Evolutionary conservation across 805 yeast genomes (phyloP), one percentile per base, ranked within the genome.

Genomic region (Candida ponderosae): DNA sequence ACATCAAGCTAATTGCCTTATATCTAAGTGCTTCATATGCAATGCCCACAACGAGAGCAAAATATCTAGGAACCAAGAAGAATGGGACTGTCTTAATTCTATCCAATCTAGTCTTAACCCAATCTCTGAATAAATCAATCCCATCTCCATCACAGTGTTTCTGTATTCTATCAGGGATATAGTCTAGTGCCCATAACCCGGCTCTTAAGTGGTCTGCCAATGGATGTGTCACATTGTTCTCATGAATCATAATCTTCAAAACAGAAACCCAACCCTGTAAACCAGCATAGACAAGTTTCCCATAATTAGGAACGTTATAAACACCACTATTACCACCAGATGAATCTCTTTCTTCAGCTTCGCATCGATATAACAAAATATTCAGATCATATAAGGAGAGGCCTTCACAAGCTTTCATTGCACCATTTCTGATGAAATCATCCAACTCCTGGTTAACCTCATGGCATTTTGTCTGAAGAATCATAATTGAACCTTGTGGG

Each of bases 171-270:
- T 70, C 61, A 2, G 75, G 70, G 17, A 81, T 65, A 55, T 76
- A 84, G 51, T 87, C 96, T 27, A 88, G 63, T 0, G 97, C 94
- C 98, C 98, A 90, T 29, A 66, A 58, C 1, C 97, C 97, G 15
- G 70, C 67, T 48, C 97, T 69, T 43, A 90, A 64, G 56, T 90
- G 93, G 34, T 76, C 74, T 42, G 93, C 79, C 19, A 89, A 45
- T 1, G 97, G 89, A 53, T 86, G 95, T 0, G 89, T 93, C 20
- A 90, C 67, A 46, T 89, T 79, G 52, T 90, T 90, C 30, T 65
- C 61, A 53, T 68, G 65, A 18, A 88, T 79, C 3, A 87, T 72
- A 21, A 65, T 56, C 39, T 74, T 70, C 45, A 90, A 59, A 1
- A 78, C 80, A 0, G 86, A 67, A 33, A 79, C 74, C 95, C 96